phyloP scores from a whole-genome alignment of 176 grass and related monocot genomes.

The Puya raimondii region DNA sequence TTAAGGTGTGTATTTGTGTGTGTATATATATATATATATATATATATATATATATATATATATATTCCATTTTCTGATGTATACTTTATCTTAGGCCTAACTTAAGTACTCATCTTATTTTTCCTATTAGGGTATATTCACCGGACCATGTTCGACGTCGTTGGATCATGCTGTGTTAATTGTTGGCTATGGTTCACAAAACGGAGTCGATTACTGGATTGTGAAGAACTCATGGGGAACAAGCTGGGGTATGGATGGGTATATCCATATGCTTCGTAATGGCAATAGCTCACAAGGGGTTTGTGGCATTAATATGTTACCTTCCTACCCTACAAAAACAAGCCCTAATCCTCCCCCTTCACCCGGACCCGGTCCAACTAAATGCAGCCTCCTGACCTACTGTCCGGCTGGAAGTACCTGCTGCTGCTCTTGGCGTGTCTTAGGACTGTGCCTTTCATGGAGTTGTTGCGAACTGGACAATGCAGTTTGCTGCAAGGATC shows the following conservation, averaged over 20 bases:
- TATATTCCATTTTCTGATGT: too few species aligned
- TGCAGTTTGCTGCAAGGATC: conserved; percentile 73
- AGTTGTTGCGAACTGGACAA: conserved; percentile 74
- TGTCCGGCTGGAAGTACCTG: conserved; percentile 79
- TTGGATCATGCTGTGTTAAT: conserved; percentile 92
- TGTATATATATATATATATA: too few species aligned
- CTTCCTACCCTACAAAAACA: conserved; percentile 78
- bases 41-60: too few species aligned
- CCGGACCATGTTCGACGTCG: conserved; percentile 79
- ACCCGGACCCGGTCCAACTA: conserved; percentile 73
- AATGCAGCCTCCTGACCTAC: conserved; percentile 63
- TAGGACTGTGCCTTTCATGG: conserved; percentile 83
- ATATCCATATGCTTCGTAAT: conserved; percentile 68
- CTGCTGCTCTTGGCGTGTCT: conserved; percentile 60
- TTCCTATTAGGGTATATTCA: conserved; percentile 78
- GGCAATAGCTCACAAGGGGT: conserved; percentile 42
- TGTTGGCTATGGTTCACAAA: conserved; percentile 82
- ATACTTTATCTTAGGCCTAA: too few species aligned
- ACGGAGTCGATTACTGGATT: conserved; percentile 90
- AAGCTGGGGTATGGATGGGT: conserved; percentile 86
- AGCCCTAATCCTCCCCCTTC: conserved; percentile 75
- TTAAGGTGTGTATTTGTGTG: too few species aligned
- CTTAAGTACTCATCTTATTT: background rate
- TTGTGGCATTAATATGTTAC: conserved; percentile 85
- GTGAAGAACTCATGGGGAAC: conserved; percentile 95